phyloP scores from a whole-genome alignment of 2,329 filamentous ascomycete species.

The Rutstroemia sp. region DNA sequence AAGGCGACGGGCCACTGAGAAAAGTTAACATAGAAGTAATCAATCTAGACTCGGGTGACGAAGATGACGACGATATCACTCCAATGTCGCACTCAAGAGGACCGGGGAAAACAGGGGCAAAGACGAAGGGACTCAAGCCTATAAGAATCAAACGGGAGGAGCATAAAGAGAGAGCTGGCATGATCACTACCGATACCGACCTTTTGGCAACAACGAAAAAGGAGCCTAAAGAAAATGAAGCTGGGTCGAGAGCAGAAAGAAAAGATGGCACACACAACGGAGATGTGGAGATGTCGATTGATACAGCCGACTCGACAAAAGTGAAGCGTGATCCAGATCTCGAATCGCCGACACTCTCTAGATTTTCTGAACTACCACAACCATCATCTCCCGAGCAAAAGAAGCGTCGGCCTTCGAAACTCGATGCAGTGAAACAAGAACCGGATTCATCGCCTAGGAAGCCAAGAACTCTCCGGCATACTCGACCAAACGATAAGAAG shows the following conservation, averaged over 20 bases:
- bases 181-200: slow-evolving; percentile 17
- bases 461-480: not conserved
- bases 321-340: slow-evolving; percentile 1
- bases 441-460: not conserved
- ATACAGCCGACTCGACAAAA: not conserved
- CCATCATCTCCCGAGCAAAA: slow-evolving; percentile 8
- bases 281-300: not conserved
- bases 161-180: slow-evolving; percentile 25
- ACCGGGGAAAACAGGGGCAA: slow-evolving; percentile 11
- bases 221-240: slow-evolving; percentile 6
- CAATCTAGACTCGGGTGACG: slow-evolving; percentile 19
- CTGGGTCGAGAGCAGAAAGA: not conserved
- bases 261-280: not conserved
- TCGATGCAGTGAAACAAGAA: not conserved
- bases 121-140: slow-evolving; percentile 20
- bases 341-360: slow-evolving; percentile 3
- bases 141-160: slow-evolving; percentile 25
- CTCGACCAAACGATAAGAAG: slow-evolving; percentile 16
- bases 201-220: slow-evolving; percentile 3
- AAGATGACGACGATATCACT: slow-evolving; percentile 13
- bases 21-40: slow-evolving; percentile 28
- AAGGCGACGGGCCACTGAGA: slow-evolving; percentile 18
- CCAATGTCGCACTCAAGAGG: slow-evolving; percentile 5
- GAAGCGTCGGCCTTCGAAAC: not conserved
- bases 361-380: not conserved